A percentile compares a stretch with the other conserved stretches of the same genome.
phyloP scores from a whole-genome alignment of 2,329 filamentous ascomycete genomes.

The Microcyclospora tardicrescens region DNA sequence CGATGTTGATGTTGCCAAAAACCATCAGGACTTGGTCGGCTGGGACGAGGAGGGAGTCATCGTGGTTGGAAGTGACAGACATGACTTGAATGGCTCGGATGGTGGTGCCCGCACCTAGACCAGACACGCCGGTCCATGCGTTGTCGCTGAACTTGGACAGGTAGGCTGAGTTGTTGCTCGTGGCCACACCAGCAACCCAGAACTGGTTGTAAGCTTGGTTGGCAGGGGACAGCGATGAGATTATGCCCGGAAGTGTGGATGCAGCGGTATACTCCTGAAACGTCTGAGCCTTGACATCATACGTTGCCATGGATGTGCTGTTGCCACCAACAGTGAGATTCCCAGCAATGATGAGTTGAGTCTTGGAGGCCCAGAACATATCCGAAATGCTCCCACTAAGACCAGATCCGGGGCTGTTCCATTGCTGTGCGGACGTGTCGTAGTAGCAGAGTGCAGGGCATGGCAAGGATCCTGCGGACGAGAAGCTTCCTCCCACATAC shows the following conservation, averaged over 20 bases:
- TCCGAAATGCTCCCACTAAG: slow-evolving; percentile 57
- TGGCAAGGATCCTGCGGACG: slow-evolving; percentile 66
- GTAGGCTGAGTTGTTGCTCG: slow-evolving; percentile 55
- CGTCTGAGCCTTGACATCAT: slow-evolving; percentile 51
- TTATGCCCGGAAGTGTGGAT: slow-evolving; percentile 60
- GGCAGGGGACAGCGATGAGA: slow-evolving; percentile 64
- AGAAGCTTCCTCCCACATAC: slow-evolving; percentile 76
- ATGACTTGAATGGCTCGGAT: slow-evolving; percentile 77
- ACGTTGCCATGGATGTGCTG: slow-evolving; percentile 55
- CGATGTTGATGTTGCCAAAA: slow-evolving; percentile 68
- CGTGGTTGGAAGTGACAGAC: slow-evolving; percentile 55
- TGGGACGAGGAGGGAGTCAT: slow-evolving; percentile 48
- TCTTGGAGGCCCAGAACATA: slow-evolving; percentile 64
- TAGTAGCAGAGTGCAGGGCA: slow-evolving; percentile 77
- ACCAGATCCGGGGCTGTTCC: slow-evolving; percentile 64
- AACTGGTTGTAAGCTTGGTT: slow-evolving; percentile 57
- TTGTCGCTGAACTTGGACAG: slow-evolving; percentile 66
- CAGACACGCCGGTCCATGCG: slow-evolving; percentile 53
- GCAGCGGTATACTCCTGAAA: slow-evolving; percentile 55
- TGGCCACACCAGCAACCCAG: slow-evolving; percentile 60
- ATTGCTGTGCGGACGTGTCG: slow-evolving; percentile 56
- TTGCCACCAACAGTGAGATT: slow-evolving; percentile 57
- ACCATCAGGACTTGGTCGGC: slow-evolving; percentile 62
- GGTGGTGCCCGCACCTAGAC: slow-evolving; percentile 52
- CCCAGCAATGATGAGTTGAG: slow-evolving; percentile 63